Percentiles rank a stretch among this genome's conserved stretches.
phyloP scores from a whole-genome alignment of 78 protist species.

The Anaeramoeba ignava region DNA sequence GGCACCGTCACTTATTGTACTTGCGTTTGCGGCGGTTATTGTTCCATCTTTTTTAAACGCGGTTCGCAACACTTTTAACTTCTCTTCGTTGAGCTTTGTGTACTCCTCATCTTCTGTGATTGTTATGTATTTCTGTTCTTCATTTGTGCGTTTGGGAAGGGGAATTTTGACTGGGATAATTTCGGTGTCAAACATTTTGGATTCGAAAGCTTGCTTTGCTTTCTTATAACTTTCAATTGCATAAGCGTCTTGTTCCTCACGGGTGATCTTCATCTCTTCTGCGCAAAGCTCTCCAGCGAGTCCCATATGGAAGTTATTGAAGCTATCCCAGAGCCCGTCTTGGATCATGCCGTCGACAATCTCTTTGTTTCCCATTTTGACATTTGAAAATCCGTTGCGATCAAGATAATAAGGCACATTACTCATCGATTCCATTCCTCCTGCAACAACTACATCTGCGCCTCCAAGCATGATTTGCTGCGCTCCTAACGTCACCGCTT shows the following conservation, averaged over 20 bases:
- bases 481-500: slow-evolving; percentile 76
- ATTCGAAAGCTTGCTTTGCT: slow-evolving; percentile 37
- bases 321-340: slow-evolving; percentile 75
- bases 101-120: slow-evolving; percentile 49
- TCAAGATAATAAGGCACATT: slow-evolving; percentile 48
- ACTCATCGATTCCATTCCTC: slow-evolving; percentile 95
- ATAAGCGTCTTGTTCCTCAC: slow-evolving; percentile 74
- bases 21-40: slow-evolving; percentile 86
- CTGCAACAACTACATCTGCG: slow-evolving; percentile 60
- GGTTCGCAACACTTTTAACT: slow-evolving; percentile 26
- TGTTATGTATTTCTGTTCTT: no score
- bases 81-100: slow-evolving; percentile 13
- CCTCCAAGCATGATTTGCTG: slow-evolving; percentile 50
- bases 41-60: slow-evolving; percentile 61
- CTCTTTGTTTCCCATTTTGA: slow-evolving; percentile 29
- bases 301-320: slow-evolving; percentile 74
- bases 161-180: slow-evolving; percentile 33
- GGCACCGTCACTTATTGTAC: slow-evolving; percentile 88
- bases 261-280: slow-evolving; percentile 43
- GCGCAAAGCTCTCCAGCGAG: slow-evolving; percentile 83
- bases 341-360: slow-evolving; percentile 12
- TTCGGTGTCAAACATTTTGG: slow-evolving; percentile 32
- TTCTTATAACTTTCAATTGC: slow-evolving; percentile 54
- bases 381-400: slow-evolving; percentile 27
- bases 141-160: no score